These are phyloP conservation scores for Phoenix roebelenii DNA, from an alignment of 176 grass and related monocot genomes.

Conservation along the genomic window DNA sequence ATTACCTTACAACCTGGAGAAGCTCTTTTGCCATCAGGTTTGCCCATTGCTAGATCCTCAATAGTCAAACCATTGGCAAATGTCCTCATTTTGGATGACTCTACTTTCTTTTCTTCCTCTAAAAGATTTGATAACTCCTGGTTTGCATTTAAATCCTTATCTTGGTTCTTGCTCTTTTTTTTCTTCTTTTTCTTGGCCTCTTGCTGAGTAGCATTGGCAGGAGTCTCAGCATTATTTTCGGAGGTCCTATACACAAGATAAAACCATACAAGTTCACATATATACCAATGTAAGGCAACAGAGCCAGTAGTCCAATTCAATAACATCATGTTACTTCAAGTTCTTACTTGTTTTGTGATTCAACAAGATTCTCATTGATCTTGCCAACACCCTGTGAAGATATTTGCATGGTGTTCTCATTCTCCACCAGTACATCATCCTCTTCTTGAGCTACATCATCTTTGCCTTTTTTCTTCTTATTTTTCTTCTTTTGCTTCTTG, in stretches of 20 bases:
- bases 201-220: conserved; percentile 6
- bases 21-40: conserved; percentile 78
- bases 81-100: conserved; percentile 38
- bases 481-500: conserved; percentile 19
- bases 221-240: not conserved
- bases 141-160: conserved; percentile 16
- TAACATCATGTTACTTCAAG: no score
- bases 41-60: conserved; percentile 59
- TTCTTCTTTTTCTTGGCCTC: conserved; percentile 33
- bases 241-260: not conserved
- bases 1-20: conserved; percentile 55
- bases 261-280: not conserved
- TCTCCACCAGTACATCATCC: not conserved
- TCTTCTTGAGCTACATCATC: not conserved
- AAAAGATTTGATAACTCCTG: conserved; percentile 19
- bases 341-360: no score
- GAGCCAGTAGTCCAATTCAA: no score
- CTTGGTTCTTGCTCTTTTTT: conserved; percentile 63
- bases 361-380: no score
- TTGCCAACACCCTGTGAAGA: no score
- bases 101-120: conserved; percentile 28
- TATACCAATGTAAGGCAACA: no score
- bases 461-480: conserved; percentile 8
- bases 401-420: no score
- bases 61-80: conserved; percentile 77